Evolutionary conservation across 202 grass and related monocot genomes (phyloP).

Genomic region (Dendrocalamus latiflorus): DNA sequence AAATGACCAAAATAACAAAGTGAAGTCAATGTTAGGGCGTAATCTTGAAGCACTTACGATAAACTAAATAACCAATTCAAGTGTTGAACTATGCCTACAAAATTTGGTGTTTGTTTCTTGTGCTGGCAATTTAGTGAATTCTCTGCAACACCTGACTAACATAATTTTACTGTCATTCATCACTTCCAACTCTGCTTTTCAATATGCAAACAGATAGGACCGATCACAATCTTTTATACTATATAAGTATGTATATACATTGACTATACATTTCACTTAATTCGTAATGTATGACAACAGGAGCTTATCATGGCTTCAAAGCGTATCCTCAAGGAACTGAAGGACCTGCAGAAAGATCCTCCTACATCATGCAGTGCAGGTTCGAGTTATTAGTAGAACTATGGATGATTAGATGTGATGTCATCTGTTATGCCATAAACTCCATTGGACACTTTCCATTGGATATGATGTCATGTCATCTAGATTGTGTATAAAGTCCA

Average conservation of each 20-base stretch:
- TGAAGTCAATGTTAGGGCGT: not conserved
- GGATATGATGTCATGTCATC: not conserved
- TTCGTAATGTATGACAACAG: slow-evolving; percentile 12
- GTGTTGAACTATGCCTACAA: not conserved
- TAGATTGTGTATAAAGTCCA: not conserved
- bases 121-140: not conserved
- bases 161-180: not conserved
- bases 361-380: slow-evolving; percentile 86
- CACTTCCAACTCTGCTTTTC: not conserved
- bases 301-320: slow-evolving; percentile 64
- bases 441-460: not conserved
- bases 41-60: not conserved
- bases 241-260: not conserved
- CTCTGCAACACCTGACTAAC: not conserved
- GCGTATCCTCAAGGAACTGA: slow-evolving; percentile 75
- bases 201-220: not conserved
- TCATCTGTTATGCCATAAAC: not conserved
- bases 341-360: slow-evolving; percentile 82
- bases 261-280: not conserved
- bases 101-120: not conserved
- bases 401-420: not conserved
- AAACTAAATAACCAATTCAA: not conserved
- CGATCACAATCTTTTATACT: not conserved
- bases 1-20: not conserved
- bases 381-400: slow-evolving; percentile 17